Percentiles rank a stretch among this genome's conserved stretches.
phyloP scores from a whole-genome alignment of 371 early-diverging fungal species.

The Rhizopus microsporus region DNA sequence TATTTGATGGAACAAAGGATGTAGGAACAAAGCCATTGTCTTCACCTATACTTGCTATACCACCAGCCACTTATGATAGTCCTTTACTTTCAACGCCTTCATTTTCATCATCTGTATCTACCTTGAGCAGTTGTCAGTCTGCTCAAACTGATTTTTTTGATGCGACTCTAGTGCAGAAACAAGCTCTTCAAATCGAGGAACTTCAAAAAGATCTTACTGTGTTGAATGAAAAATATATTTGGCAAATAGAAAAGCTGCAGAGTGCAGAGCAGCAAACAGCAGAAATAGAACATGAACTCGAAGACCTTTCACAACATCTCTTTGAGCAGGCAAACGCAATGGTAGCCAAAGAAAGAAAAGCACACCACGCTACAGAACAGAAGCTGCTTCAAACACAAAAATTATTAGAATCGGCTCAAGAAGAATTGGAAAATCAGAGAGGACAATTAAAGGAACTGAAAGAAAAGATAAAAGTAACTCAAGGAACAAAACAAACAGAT shows the following conservation, averaged over 20 bases:
- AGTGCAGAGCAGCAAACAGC: conserved; percentile 12
- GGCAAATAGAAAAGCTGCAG: conserved; percentile 14
- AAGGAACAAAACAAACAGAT: not conserved
- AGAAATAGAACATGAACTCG: conserved; percentile 26
- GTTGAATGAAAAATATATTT: conserved; percentile 21
- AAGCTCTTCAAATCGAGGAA: conserved; percentile 21
- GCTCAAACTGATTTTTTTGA: not conserved
- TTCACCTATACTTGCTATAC: not conserved
- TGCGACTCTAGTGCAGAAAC: conserved; percentile 12
- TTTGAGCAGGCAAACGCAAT: conserved; percentile 38
- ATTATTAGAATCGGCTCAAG: not conserved
- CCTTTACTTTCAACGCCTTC: conserved; percentile 5
- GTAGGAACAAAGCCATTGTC: not conserved
- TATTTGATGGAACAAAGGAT: not conserved
- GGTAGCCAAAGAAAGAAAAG: conserved; percentile 29
- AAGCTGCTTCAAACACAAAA: conserved; percentile 5
- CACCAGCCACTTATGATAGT: not conserved
- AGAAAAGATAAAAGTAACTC: conserved; percentile 1
- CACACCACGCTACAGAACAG: conserved; percentile 13
- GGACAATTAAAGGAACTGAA: conserved; percentile 23
- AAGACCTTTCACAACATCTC: conserved; percentile 25
- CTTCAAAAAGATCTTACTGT: conserved; percentile 15
- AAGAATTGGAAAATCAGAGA: conserved; percentile 18
- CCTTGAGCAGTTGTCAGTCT: not conserved
- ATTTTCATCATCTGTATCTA: conserved; percentile 7